phyloP scores from a whole-genome alignment of 2,329 filamentous ascomycete species.

The Fusarium citri region DNA sequence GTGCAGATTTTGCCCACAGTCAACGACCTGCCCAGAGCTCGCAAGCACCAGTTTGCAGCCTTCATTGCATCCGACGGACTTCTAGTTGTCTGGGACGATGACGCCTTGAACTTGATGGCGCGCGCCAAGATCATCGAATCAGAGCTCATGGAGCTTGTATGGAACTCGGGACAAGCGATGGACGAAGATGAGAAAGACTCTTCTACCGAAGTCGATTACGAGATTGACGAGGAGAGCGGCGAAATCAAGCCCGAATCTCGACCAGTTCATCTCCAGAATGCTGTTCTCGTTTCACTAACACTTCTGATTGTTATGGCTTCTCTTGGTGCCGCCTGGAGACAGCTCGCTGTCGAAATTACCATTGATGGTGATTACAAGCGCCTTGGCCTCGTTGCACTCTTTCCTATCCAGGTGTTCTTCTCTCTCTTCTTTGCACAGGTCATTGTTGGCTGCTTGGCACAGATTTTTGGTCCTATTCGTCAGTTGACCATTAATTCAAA shows the following conservation, averaged over 20 bases:
- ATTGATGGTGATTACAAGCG: conserved; percentile 73
- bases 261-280: conserved; percentile 76
- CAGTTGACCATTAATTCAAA: conserved; percentile 82
- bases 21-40: conserved; percentile 74
- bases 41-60: conserved; percentile 84
- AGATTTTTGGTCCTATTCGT: conserved; percentile 79
- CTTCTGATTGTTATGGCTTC: conserved; percentile 73
- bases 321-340: conserved; percentile 76
- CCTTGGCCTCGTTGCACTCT: conserved; percentile 72
- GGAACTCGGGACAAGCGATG: conserved; percentile 69
- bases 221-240: conserved; percentile 79
- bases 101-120: conserved; percentile 75
- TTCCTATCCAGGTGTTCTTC: conserved; percentile 82
- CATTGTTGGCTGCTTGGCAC: conserved; percentile 79
- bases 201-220: conserved; percentile 60
- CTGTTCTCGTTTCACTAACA: conserved; percentile 74
- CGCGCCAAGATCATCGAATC: conserved; percentile 79
- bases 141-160: conserved; percentile 82
- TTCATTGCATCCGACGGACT: conserved; percentile 79
- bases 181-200: conserved; percentile 65
- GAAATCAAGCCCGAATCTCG: conserved; percentile 73
- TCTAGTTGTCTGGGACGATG: conserved; percentile 85
- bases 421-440: conserved; percentile 85
- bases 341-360: conserved; percentile 75
- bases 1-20: conserved; percentile 80